These are phyloP conservation scores for Ceraceosorus bombacis DNA, from an alignment of 1,284 basidiomycete genomes.

Conservation along the genomic window DNA sequence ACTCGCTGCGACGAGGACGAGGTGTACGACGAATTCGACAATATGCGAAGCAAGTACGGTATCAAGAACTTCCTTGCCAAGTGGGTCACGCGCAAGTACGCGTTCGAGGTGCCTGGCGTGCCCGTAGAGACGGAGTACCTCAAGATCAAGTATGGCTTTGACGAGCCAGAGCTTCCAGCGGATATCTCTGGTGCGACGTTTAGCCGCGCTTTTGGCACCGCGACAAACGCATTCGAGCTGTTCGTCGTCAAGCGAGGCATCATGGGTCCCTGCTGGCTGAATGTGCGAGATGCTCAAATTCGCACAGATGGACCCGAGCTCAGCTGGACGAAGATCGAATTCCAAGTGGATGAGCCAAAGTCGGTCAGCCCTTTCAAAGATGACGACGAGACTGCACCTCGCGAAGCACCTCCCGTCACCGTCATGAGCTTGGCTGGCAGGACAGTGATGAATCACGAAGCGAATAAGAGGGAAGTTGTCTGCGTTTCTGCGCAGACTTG, in stretches of 20 bases:
- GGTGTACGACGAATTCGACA: constrained; percentile 77
- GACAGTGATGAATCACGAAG: constrained; percentile 88
- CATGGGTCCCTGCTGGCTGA: constrained; percentile 97
- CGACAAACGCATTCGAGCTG: constrained; percentile 84
- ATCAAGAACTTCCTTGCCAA: constrained; percentile 63
- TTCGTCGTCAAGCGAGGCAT: constrained; percentile 94
- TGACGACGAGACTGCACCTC: constrained; percentile 59
- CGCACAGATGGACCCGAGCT: constrained; percentile 41
- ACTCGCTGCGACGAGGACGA: constrained; percentile 54
- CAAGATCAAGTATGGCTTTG: constrained; percentile 56
- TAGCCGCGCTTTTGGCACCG: constrained; percentile 81
- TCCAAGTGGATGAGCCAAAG: constrained; percentile 75
- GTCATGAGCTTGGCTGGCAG: constrained; percentile 80
- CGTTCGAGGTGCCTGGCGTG: constrained; percentile 78
- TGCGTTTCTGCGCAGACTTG: constrained; percentile 77
- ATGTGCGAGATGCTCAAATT: constrained; percentile 59
- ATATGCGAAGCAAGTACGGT: constrained; percentile 63
- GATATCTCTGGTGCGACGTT: constrained; percentile 75
- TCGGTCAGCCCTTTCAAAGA: constrained; percentile 76
- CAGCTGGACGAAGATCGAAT: constrained; percentile 65
- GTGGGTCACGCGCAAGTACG: constrained; percentile 83
- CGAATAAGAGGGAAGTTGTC: constrained; percentile 88
- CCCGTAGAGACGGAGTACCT: constrained; percentile 80
- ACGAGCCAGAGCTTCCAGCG: constrained; percentile 53
- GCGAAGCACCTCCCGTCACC: constrained; percentile 79